A percentile compares a stretch with the other conserved stretches of the same genome.
phyloP scores from a whole-genome alignment of 176 grass and related monocot genomes.

The Secale cereale region DNA sequence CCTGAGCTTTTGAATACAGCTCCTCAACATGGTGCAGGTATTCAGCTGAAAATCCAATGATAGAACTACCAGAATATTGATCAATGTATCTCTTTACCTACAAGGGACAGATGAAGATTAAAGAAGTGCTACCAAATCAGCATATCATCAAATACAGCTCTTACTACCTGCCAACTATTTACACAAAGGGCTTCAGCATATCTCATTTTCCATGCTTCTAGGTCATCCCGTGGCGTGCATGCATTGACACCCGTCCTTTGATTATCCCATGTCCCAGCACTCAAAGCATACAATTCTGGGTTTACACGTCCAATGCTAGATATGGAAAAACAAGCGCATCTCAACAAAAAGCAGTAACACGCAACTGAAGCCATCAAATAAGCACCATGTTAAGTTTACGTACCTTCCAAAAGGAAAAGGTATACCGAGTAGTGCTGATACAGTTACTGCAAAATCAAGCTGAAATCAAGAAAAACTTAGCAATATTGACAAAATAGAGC shows the following conservation, averaged over 20 bases:
- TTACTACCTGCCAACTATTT: constrained; percentile 90
- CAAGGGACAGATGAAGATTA: constrained; percentile 18
- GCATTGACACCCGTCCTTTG: constrained; percentile 28
- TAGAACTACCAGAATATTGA: constrained; percentile 81
- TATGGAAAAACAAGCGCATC: constrained; percentile 24
- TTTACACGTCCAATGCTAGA: constrained; percentile 92
- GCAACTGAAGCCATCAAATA: constrained; percentile 27
- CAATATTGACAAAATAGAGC: constrained; percentile 11
- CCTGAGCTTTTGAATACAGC: constrained; percentile 68
- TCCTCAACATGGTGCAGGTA: constrained; percentile 50
- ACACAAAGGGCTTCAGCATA: constrained; percentile 83
- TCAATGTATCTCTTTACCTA: constrained; percentile 97
- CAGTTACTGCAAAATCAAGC: constrained; percentile 95
- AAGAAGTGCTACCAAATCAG: neutral
- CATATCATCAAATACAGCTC: constrained; percentile 19
- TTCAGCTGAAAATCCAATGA: constrained; percentile 86
- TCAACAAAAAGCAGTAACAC: constrained; percentile 19
- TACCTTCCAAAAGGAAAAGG: constrained; percentile 99
- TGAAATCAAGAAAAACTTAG: constrained; percentile 45
- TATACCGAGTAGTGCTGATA: constrained; percentile 92
- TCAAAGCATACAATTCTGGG: constrained; percentile 85
- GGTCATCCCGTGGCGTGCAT: constrained; percentile 47
- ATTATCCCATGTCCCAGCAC: constrained; percentile 65
- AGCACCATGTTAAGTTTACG: constrained; percentile 13
- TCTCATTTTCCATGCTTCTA: constrained; percentile 72